Conservation (phyloP, 768 basidiomycete genomes). For the Galerina marginata region DNA sequence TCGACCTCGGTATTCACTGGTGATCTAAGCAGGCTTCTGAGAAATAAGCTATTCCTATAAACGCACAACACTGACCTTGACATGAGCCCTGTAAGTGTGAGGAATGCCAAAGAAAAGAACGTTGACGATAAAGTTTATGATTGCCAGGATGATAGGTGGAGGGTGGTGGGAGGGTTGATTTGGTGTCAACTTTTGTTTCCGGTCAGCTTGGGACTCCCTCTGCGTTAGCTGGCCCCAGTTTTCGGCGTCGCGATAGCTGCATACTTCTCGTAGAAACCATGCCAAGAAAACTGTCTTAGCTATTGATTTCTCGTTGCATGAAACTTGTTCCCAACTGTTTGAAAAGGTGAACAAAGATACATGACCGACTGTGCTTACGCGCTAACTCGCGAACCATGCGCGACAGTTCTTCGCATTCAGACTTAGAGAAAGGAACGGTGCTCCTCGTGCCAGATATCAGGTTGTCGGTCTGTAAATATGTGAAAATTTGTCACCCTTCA, state of each 20-base stretch:
- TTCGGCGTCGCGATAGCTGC: conserved; percentile 53
- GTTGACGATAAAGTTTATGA: conserved; percentile 45
- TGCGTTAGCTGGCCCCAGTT: conserved; percentile 48
- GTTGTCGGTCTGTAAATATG: conserved; percentile 46
- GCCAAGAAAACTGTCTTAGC: conserved; percentile 52
- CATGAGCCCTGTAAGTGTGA: conserved; percentile 53
- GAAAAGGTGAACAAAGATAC: neutral
- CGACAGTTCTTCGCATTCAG: conserved; percentile 56
- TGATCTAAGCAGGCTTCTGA: conserved; percentile 27
- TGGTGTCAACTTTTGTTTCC: conserved; percentile 22
- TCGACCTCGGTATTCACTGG: conserved; percentile 55
- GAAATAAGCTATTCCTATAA: neutral
- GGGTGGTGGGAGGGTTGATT: conserved; percentile 20
- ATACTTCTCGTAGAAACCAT: conserved; percentile 58
- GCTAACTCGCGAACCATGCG: conserved; percentile 42
- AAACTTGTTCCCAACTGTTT: conserved; percentile 24
- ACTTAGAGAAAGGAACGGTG: conserved; percentile 57
- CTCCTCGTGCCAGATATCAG: conserved; percentile 48
- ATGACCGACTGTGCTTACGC: conserved; percentile 23
- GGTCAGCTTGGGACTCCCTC: conserved; percentile 32
- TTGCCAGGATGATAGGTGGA: conserved; percentile 28
- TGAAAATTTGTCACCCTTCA: neutral
- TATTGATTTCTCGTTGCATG: conserved; percentile 38
- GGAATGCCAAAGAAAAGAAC: conserved; percentile 59
- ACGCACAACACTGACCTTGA: conserved; percentile 35